phyloP scores from a whole-genome alignment of 148 eudicot genomes.

The Selenicereus undatus region DNA sequence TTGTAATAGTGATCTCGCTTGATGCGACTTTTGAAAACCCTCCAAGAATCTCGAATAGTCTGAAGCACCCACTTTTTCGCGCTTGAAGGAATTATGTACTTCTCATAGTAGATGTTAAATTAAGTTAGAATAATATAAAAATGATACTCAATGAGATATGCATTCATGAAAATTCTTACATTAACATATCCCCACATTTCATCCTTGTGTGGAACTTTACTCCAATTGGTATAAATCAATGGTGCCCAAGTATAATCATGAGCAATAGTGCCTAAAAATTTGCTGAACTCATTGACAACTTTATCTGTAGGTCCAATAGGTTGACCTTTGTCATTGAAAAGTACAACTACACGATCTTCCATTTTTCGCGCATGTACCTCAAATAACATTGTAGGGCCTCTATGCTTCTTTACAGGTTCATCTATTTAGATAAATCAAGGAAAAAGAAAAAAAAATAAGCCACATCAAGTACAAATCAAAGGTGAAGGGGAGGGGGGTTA shows the following conservation, averaged over 20 bases:
- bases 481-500: too few relatives aligned
- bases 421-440: too few relatives aligned
- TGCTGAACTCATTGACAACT: not conserved
- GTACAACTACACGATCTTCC: not conserved
- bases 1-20: not conserved
- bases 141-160: not conserved
- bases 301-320: not conserved
- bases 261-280: not conserved
- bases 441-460: too few relatives aligned
- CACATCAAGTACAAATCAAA: too few relatives aligned
- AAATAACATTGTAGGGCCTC: not conserved
- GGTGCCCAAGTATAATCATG: not conserved
- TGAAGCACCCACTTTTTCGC: not conserved
- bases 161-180: not conserved
- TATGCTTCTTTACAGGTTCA: not conserved
- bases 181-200: slow-evolving; percentile 2
- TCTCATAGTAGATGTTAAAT: not conserved
- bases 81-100: not conserved
- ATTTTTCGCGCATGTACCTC: not conserved
- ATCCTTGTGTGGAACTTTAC: not conserved
- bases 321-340: not conserved
- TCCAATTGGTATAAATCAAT: not conserved
- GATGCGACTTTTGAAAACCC: not conserved
- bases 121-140: not conserved
- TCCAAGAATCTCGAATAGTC: not conserved